Conservation (phyloP, 345 rosid species). For the Salix brachista region DNA sequence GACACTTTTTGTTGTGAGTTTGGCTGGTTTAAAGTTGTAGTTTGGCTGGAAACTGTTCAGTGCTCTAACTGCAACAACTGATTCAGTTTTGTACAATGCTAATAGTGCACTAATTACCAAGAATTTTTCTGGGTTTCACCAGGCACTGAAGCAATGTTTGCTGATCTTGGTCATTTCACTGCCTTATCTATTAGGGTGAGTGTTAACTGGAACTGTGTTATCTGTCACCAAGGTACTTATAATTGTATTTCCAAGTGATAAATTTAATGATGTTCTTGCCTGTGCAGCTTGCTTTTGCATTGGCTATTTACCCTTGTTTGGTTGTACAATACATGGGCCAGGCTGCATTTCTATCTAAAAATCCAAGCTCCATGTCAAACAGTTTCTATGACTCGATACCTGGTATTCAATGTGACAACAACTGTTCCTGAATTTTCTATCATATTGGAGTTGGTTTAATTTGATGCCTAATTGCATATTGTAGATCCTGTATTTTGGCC, state of each 20-base stretch:
- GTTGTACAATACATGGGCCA: conserved; percentile 98
- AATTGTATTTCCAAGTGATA: neutral
- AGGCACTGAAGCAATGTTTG: conserved; percentile 98
- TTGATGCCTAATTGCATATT: conserved; percentile 17
- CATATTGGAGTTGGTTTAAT: conserved; percentile 14
- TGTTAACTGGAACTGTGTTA: neutral
- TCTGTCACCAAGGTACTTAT: neutral
- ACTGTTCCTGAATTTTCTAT: neutral
- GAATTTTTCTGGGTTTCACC: conserved; percentile 29
- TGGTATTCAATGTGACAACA: conserved; percentile 39
- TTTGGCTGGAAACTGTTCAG: neutral
- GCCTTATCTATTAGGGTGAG: conserved; percentile 76
- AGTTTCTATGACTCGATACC: conserved; percentile 81
- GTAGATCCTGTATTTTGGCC: conserved; percentile 85
- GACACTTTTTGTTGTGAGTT: neutral
- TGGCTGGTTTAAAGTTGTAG: neutral
- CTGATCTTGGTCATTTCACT: conserved; percentile 95
- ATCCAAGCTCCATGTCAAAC: conserved; percentile 37
- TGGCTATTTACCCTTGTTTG: conserved; percentile 81
- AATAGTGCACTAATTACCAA: neutral
- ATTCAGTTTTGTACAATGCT: neutral
- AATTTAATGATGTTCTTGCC: conserved; percentile 19
- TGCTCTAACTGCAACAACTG: neutral
- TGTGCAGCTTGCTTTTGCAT: conserved; percentile 74
- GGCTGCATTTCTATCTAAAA: conserved; percentile 85